Conservation (phyloP, 192 early-diverging fungal species). For the Martensiomyces pterosporus region DNA sequence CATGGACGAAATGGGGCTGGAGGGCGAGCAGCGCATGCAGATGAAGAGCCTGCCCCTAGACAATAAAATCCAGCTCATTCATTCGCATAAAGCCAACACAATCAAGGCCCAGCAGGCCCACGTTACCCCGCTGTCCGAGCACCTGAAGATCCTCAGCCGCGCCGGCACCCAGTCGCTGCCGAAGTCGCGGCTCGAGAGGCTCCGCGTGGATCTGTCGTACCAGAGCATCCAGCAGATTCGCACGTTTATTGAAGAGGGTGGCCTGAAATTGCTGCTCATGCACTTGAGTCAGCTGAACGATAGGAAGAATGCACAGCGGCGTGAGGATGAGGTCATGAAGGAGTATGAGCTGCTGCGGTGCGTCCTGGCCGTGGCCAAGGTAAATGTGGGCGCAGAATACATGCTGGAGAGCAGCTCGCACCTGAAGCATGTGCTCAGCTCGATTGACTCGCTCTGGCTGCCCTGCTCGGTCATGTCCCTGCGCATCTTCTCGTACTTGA, state of each 20-base stretch:
- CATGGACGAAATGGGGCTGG: slow-evolving; percentile 45
- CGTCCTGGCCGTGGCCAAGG: slow-evolving; percentile 33
- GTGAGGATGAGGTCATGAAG: slow-evolving; percentile 38
- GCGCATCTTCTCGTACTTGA: slow-evolving; percentile 25
- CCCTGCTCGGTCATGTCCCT: slow-evolving; percentile 32
- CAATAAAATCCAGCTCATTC: slow-evolving; percentile 40
- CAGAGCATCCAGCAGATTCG: slow-evolving; percentile 43
- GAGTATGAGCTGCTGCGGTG: slow-evolving; percentile 43
- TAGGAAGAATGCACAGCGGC: slow-evolving; percentile 16
- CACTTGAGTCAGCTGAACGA: slow-evolving; percentile 44
- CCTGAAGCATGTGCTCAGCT: slow-evolving; percentile 29
- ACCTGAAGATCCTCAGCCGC: slow-evolving; percentile 30
- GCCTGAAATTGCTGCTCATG: slow-evolving; percentile 30
- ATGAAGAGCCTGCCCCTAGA: slow-evolving; percentile 43
- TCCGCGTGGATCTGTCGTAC: slow-evolving; percentile 41
- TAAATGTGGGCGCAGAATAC: slow-evolving; percentile 14
- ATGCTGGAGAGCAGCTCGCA: slow-evolving; percentile 11
- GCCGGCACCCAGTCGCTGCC: slow-evolving; percentile 45
- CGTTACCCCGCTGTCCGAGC: slow-evolving; percentile 34
- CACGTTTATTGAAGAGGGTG: slow-evolving; percentile 39
- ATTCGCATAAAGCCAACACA: slow-evolving; percentile 33
- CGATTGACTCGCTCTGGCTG: slow-evolving; percentile 34
- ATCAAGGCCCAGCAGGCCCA: neutral
- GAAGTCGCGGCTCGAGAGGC: slow-evolving; percentile 34
- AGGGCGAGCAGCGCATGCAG: slow-evolving; percentile 31